Evolutionary conservation across 164 flowering plant species (phyloP), one percentile per base, ranked within the genome.

Genomic region (Annona cherimola): DNA sequence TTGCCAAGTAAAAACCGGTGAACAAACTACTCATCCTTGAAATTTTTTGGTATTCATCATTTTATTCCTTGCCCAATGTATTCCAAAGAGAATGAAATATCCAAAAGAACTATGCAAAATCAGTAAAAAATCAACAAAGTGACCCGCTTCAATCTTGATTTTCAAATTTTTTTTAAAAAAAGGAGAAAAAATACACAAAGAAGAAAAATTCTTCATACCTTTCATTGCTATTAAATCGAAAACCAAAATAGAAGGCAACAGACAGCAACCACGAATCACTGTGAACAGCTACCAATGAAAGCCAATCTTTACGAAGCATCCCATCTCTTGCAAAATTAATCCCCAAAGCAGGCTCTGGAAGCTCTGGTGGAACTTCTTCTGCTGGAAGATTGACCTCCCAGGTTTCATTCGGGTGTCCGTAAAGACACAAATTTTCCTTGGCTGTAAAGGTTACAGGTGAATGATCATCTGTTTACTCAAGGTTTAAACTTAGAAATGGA

Each of bases 191-290:
- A 50, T 8, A 50, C 14, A 39, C 57, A 14, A 63, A 44, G 45
- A 35, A 63, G 43, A 40, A 39, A 61, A 71, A 54, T n/a, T 14
- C 57, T 1, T 6, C 42, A 61, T 86, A 93, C 98, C 97, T 93
- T 57, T 93, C 95, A 80, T 86, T 91, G 63, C 92, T 87, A 77
- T 88, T 87, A 70, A 93, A 92, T 41, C 92, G 87, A 1, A 95
- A 95, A 35, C 95, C 98, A 69, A 86, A 79, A 76, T 93, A 93
- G 81, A 91, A 93, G 69, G 97, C 91, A 66, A 90, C 97, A 67
- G 98, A 87, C 68, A 93, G 90, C 86, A 93, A 81, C 98, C 98
- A 93, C 8, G 91, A 89, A 81, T 93, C 98, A 78, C 94, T 91
- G 74, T 93, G 98, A 70, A 93, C 93, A 44, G 98, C 94, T 69